These are phyloP conservation scores for Leccinum ponderosum DNA, from an alignment of 1,284 basidiomycete species.

Conservation along the genomic window DNA sequence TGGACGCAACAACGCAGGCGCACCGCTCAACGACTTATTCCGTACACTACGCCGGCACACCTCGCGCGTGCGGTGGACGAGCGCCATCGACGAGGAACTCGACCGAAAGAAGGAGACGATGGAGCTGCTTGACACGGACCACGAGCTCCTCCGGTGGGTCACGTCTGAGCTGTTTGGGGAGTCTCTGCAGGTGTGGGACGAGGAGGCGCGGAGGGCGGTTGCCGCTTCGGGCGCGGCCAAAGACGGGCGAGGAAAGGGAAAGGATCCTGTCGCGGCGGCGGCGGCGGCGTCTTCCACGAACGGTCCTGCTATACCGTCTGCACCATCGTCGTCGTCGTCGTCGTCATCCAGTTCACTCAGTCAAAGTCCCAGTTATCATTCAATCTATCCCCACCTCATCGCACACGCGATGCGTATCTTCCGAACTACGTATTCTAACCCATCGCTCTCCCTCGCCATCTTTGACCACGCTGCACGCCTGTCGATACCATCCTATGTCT, in stretches of 20 bases:
- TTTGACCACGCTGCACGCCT: constrained; percentile 76
- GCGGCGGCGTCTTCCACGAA: neutral
- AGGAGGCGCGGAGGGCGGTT: constrained; percentile 41
- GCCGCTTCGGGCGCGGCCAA: neutral
- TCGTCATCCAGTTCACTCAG: constrained; percentile 11
- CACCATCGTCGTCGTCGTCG: constrained; percentile 1
- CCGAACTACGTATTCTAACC: constrained; percentile 74
- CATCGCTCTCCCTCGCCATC: constrained; percentile 80
- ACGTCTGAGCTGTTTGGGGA: constrained; percentile 68
- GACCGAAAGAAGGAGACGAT: constrained; percentile 79
- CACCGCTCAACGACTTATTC: constrained; percentile 32
- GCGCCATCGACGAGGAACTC: constrained; percentile 56
- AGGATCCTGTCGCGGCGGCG: neutral
- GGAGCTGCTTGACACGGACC: constrained; percentile 67
- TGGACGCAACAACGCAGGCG: constrained; percentile 10
- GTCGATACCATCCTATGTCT: constrained; percentile 78
- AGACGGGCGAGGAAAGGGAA: neutral
- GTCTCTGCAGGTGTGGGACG: constrained; percentile 47
- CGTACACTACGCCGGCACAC: constrained; percentile 48
- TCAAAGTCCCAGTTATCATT: constrained; percentile 48
- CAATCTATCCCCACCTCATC: constrained; percentile 74
- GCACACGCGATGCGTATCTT: constrained; percentile 75
- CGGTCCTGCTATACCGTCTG: neutral
- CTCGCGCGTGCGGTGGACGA: constrained; percentile 51
- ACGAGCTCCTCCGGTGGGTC: constrained; percentile 78